Evolutionary conservation across 495 filamentous ascomycete species (phyloP).

Genomic region (Daldinia loculata): DNA sequence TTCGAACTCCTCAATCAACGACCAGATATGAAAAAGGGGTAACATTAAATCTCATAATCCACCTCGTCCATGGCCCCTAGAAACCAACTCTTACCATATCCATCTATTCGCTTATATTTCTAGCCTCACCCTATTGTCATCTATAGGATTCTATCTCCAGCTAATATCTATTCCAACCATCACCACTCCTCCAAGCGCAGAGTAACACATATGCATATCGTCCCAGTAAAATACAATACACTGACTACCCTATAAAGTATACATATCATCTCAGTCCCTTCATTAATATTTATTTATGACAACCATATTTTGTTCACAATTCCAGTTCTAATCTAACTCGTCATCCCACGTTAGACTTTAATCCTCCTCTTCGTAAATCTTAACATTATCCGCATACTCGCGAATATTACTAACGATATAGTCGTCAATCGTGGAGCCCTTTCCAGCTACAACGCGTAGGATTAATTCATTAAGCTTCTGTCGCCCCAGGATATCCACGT

Average conservation of each 20-base stretch:
- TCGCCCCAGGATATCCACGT: slow-evolving; percentile 94
- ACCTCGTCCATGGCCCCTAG: neutral
- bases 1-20: no score
- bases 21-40: neutral
- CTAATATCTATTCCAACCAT: slow-evolving; percentile 15
- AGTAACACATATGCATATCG: neutral
- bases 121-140: neutral
- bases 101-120: slow-evolving; percentile 6
- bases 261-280: slow-evolving; percentile 10
- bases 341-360: neutral
- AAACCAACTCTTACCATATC: slow-evolving; percentile 1
- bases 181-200: neutral
- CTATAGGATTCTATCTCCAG: slow-evolving; percentile 12
- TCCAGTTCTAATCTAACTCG: neutral
- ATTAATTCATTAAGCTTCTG: slow-evolving; percentile 91
- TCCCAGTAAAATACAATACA: slow-evolving; percentile 12
- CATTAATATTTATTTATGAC: slow-evolving; percentile 4
- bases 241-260: neutral
- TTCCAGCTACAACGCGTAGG: slow-evolving; percentile 86
- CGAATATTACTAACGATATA: slow-evolving; percentile 79
- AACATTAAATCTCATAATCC: neutral
- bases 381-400: slow-evolving; percentile 81
- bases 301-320: neutral
- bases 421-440: slow-evolving; percentile 80
- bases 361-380: slow-evolving; percentile 64